Evolutionary conservation across 225 moss, liverwort and hornwort genomes (phyloP), one percentile per base, ranked within the genome.

Genomic region (Straminergon stramineum): DNA sequence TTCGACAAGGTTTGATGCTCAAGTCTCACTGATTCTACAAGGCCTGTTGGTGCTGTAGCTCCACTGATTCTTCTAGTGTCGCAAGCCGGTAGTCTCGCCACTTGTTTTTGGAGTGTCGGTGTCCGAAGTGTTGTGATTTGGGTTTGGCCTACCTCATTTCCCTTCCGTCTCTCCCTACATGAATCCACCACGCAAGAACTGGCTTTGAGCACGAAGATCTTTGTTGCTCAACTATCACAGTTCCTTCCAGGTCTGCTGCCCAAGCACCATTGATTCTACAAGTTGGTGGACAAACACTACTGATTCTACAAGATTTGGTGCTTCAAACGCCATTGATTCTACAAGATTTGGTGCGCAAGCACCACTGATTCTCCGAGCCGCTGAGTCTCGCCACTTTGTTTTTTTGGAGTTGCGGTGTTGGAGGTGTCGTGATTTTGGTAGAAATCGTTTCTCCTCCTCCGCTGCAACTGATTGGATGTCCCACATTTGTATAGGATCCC

Each of bases 401-500:
- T 41, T 41, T 74, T 82, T 32, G 74, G 39, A 63, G n/a, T 74
- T 88, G 71, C 82, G 53, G 84, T 77, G 88, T 34, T 64, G 84
- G 84, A 84, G 84, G 66, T 11, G 56, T 84, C 27, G 10, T 26
- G 79, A 41, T 43, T 31, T 32, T 2, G 18, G 45, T 11, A 7
- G 61, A 77, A 87, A 83, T 83, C 81, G 55, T 74, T 28, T 78
- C 84, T 58, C 63, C 88, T 88, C 91, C 91, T 80, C 45, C 80
- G 26, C 48, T 81, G 75, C 85, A 79, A 64, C 79, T 17, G 67
- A 45, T 69, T 61, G 61, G 58, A 78, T 75, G 64, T 81, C 66
- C 86, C 73, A 55, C 79, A 88, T 75, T 69, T 92, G 92, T 92
- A 92, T 69, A 92, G 79, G 85, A 89, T 85, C 17, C 76, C 70